Base-by-base conservation (phyloP, 2,329 filamentous ascomycete genomes). In the Ilyonectria robusta region DNA sequence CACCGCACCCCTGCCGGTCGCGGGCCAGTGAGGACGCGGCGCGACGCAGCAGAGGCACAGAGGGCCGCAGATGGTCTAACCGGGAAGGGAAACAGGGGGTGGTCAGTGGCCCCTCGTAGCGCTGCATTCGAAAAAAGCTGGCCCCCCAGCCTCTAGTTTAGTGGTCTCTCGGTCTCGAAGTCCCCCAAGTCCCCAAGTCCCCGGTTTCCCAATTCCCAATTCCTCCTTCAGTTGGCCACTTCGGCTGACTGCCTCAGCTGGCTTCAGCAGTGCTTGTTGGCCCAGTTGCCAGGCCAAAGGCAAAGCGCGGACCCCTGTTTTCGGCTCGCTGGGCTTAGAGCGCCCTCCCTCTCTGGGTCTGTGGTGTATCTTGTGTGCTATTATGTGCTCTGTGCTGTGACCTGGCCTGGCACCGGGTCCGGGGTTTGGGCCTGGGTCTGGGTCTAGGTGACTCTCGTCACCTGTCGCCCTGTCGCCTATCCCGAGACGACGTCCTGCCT, bases 71-170 rank as follows among this genome's bases (percentile, higher is more conserved):
- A 59, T 46, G 67, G 69, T 51, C 72, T 75, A 71, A 66, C 69
- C 66, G 60, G 62, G 68, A 72, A 71, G 62, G 64, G 65, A 46
- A 59, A 61, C 61, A 63, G 53, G 63, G 67, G 66, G 58, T 55
- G 69, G 56, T 71, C 62, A 75, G 69, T 75, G 72, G 72, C 55
- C 65, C 33, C 59, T 74, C 59, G 68, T 74, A 75, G 72, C 64
- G 64, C 64, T 59, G 35, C 53, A 53, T 44, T 29, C 26, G 26
- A 53, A 51, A 56, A 51, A 61, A 60, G 51, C 50, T 48, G 63
- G 56, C 50, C 48, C 62, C 21, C 48, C 48, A 53, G 66, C 69
- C 63, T 70, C 65, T 53, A 47, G 21, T 21, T 3, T 21, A 21
- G 21, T 21, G 21, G 31, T 47, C 47, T n/a, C 21, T 50, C 56